Base-by-base conservation (phyloP, 495 filamentous ascomycete genomes). In the Annulohypoxylon moriforme region DNA sequence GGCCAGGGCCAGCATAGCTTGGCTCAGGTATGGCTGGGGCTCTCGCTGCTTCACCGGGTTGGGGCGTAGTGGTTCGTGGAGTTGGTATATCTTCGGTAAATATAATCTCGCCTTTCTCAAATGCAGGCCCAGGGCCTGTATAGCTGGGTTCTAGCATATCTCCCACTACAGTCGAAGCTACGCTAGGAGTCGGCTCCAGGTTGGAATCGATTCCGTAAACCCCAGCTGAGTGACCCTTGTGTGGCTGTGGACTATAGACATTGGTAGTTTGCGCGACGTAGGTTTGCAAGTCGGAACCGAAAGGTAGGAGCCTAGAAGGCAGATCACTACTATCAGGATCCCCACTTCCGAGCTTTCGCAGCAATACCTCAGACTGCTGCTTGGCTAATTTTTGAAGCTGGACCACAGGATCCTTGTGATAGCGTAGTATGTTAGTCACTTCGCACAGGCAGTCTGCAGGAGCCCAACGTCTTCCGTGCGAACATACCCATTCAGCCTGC, bases 401-500 rank as follows among this genome's bases (percentile, higher is more conserved):
- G 42, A 80, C 84, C 46, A 84, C 78, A 36, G 93, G 93, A 81
- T 96, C 89, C 90, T 84, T 92, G 77, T 88, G 60, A 68, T 80
- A 76, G 65, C 70, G 75, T 60, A 82, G 76, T 61, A 81, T 62
- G 81, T 86, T 85, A 84, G 84, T 79, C 78, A 90, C 81, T 68
- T 87, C 86, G 83, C 89, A 88, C 83, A 87, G 75, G 82, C 82
- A 86, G 82, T 86, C 83, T 73, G 78, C 79, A 80, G 84, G 76
- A 83, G 46, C 75, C 80, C 81, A 84, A 71, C 77, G 60, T 78
- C 77, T 76, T 76, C 84, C 85, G 77, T 87, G 86, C 77, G 88
- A 80, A 92, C 91, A 88, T 90, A 94, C 93, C 94, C 94, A 97
- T 63, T 96, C 93, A 71, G 86, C 85, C 83, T 97, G 94, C 77